Base-by-base conservation (phyloP, 345 rosid genomes). In the Eucalyptus fibrosa region DNA sequence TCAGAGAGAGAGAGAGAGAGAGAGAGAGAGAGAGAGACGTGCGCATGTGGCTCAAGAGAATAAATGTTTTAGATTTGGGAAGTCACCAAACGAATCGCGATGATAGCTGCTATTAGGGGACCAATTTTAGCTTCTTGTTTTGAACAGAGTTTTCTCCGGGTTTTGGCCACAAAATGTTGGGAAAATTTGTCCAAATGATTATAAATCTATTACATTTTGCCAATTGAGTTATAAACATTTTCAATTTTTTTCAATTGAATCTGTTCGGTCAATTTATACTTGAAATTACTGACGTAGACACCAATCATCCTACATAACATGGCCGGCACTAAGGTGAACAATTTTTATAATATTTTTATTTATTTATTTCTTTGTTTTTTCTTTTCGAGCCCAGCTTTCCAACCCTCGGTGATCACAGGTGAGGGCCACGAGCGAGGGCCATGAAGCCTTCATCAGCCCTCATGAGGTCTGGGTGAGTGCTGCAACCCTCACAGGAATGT, bases 71-170 rank as follows among this genome's bases (percentile, higher is more conserved):
- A 82, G 89, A 69, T 87, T 16, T 40, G 60, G 89, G 89, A 87
- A 90, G 60, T 62, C 89, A 90, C 91, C 91, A 87, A 90, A 87
- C 91, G 40, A 32, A 44, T 87, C 28, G 45, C 28, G 15, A 6
- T 21, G 19, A 18, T 77, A 40, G 83, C 83, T 21, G 47, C 83
- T 37, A 37, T 37, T 21, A 3, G 28, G 12, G 83, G 23, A 5
- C 42, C 24, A 2, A 44, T 21, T 72, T 21, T 37, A 37, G 83
- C 82, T 72, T 72, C 45, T 72, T 10, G 47, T 21, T 21, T 37
- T 21, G 83, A 2, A 40, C 28, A 37, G 9, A 77, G 83, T 37
- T 37, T 12, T 77, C 83, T 11, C 77, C 40, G 77, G 40, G 34
- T 65, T 17, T 65, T 16, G 77, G 37, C 18, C 37, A n/a, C 37